Conservation (phyloP, 2,329 filamentous ascomycete genomes). For the Eurotiales sp. region DNA sequence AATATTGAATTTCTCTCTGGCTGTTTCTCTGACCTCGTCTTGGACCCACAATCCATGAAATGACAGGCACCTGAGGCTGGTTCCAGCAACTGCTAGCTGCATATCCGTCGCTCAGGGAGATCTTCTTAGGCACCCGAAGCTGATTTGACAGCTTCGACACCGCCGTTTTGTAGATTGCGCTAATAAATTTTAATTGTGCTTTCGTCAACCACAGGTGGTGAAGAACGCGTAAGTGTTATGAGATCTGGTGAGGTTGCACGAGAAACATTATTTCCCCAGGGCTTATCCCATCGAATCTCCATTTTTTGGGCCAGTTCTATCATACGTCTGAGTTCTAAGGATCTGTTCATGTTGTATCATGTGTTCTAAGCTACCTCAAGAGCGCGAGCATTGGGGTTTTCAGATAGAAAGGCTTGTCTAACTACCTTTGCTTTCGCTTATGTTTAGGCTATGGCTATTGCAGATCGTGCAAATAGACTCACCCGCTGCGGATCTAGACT, state of each 20-base stretch:
- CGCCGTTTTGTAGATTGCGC: conserved; percentile 2
- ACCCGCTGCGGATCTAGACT: background rate
- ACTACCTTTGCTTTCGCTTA: background rate
- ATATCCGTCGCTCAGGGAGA: background rate
- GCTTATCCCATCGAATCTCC: background rate
- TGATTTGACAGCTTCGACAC: conserved; percentile 11
- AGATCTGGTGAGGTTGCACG: background rate
- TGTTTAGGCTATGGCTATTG: background rate
- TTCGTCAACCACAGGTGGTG: background rate
- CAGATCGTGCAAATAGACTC: conserved; percentile 5
- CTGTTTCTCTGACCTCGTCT: background rate
- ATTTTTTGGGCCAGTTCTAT: too few species aligned
- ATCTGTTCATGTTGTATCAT: too few species aligned
- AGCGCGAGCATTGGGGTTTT: too few species aligned
- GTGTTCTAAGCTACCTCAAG: too few species aligned
- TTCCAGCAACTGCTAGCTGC: conserved; percentile 5
- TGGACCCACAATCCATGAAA: background rate
- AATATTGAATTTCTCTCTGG: background rate
- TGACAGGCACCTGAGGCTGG: conserved; percentile 1
- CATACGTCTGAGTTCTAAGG: too few species aligned
- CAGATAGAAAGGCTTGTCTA: background rate
- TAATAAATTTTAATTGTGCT: background rate
- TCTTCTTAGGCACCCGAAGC: background rate
- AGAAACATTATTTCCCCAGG: background rate
- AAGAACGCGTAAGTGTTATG: background rate